A percentile compares a stretch with the other conserved stretches of the same genome.
Evolutionary conservation across 1,284 basidiomycete genomes (phyloP).

Genomic region (Trichosporon coremiiforme): DNA sequence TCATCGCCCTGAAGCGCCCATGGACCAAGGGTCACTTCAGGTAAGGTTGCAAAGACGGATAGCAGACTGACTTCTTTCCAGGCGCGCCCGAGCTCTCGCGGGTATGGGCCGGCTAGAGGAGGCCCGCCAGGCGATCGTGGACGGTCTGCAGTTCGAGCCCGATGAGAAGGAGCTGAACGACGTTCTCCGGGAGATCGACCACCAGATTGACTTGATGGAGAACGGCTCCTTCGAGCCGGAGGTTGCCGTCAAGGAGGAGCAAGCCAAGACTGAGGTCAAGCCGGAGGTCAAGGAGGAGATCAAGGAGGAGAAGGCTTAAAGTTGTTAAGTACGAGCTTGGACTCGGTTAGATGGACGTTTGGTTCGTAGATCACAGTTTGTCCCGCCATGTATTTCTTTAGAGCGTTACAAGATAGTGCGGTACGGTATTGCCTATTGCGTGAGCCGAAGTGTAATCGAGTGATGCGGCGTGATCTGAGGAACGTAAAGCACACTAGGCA

Average conservation of each 20-base stretch:
- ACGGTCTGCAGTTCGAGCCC: constrained; percentile 88
- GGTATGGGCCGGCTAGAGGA: constrained; percentile 73
- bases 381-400: constrained; percentile 15
- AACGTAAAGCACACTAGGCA: neutral
- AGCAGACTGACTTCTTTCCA: constrained; percentile 20
- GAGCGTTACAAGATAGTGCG: neutral
- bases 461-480: constrained; percentile 11
- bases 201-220: neutral
- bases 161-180: constrained; percentile 66
- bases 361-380: constrained; percentile 1
- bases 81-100: constrained; percentile 64
- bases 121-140: constrained; percentile 75
- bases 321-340: neutral
- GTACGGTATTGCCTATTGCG: neutral
- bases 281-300: constrained; percentile 45
- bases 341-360: constrained; percentile 9
- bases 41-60: constrained; percentile 64
- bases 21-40: constrained; percentile 98
- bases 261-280: constrained; percentile 38
- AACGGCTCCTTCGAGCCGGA: neutral
- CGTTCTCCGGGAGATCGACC: neutral
- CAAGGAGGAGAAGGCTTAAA: constrained; percentile 1
- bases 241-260: constrained; percentile 24
- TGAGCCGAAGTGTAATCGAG: neutral
- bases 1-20: constrained; percentile 76